A percentile compares a stretch with the other conserved stretches of the same genome.
Evolutionary conservation across 352 stramenopile species (phyloP).

Genomic region (Phytopythium ostracodes): DNA sequence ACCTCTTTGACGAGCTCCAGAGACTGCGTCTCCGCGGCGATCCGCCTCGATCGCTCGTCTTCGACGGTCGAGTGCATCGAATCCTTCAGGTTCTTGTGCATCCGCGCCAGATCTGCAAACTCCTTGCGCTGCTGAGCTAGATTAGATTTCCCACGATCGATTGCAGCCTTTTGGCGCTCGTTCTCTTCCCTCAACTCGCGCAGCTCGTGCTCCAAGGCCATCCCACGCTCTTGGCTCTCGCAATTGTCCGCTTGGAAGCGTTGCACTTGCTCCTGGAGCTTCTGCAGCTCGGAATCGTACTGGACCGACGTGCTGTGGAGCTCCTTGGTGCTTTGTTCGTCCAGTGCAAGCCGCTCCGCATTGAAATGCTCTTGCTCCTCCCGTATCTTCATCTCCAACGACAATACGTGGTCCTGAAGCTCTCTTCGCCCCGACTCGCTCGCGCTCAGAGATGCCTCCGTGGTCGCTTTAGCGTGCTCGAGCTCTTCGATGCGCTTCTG

Average conservation of each 20-base stretch:
- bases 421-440: slow-evolving; percentile 24
- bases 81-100: slow-evolving; percentile 62
- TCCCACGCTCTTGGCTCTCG: slow-evolving; percentile 13
- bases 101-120: slow-evolving; percentile 55
- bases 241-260: slow-evolving; percentile 9
- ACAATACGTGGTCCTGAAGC: slow-evolving; percentile 22
- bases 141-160: slow-evolving; percentile 32
- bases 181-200: slow-evolving; percentile 21
- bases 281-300: slow-evolving; percentile 23
- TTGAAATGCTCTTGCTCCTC: slow-evolving; percentile 19
- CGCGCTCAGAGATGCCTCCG: slow-evolving; percentile 26
- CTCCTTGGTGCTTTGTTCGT: slow-evolving; percentile 18
- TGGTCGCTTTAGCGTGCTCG: slow-evolving; percentile 11
- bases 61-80: slow-evolving; percentile 36
- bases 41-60: slow-evolving; percentile 26
- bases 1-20: slow-evolving; percentile 28
- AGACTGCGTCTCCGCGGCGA: slow-evolving; percentile 17
- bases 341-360: slow-evolving; percentile 16
- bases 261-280: slow-evolving; percentile 21
- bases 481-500: slow-evolving; percentile 21
- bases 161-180: slow-evolving; percentile 18
- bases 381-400: slow-evolving; percentile 29
- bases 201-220: slow-evolving; percentile 13
- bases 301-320: slow-evolving; percentile 21
- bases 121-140: slow-evolving; percentile 46